These are phyloP conservation scores for Lunularia cruciata DNA, from an alignment of 225 moss, liverwort and hornwort species.

Conservation along the genomic window DNA sequence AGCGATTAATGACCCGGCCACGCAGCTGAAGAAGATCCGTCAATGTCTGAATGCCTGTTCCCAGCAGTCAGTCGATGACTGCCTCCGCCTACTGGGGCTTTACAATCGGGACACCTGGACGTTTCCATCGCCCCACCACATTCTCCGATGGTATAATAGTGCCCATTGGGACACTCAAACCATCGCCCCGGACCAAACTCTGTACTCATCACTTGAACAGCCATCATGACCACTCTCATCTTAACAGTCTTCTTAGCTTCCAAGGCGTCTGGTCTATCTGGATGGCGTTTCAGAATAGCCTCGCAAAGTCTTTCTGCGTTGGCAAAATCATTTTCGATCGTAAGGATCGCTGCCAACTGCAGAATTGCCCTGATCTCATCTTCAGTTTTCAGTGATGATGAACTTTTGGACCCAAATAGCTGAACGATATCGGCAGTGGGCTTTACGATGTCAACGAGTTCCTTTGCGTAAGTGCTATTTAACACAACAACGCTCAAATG, in stretches of 20 bases:
- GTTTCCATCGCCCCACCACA: conserved; percentile 41
- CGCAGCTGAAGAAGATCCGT: conserved; percentile 29
- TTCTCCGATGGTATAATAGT: conserved; percentile 45
- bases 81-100: conserved; percentile 34
- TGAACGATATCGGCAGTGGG: too few species aligned
- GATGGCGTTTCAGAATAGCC: conserved; percentile 27
- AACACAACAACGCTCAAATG: too few species aligned
- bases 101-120: conserved; percentile 45
- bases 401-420: too few species aligned
- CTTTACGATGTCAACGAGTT: too few species aligned
- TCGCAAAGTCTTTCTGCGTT: conserved; percentile 36
- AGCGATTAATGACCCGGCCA: too few species aligned
- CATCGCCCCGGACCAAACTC: conserved; percentile 41
- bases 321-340: neutral
- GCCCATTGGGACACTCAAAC: conserved; percentile 47
- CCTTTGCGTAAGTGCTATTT: too few species aligned
- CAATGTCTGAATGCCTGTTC: conserved; percentile 38
- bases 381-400: neutral
- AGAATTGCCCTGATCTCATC: conserved; percentile 23
- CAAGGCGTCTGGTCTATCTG: conserved; percentile 15
- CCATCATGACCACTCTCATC: neutral
- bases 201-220: conserved; percentile 32
- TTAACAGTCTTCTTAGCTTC: conserved; percentile 14
- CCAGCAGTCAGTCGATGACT: conserved; percentile 25
- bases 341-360: conserved; percentile 30